Evolutionary conservation across 1,284 basidiomycete genomes (phyloP).

Genomic region (Marasmius sp.): DNA sequence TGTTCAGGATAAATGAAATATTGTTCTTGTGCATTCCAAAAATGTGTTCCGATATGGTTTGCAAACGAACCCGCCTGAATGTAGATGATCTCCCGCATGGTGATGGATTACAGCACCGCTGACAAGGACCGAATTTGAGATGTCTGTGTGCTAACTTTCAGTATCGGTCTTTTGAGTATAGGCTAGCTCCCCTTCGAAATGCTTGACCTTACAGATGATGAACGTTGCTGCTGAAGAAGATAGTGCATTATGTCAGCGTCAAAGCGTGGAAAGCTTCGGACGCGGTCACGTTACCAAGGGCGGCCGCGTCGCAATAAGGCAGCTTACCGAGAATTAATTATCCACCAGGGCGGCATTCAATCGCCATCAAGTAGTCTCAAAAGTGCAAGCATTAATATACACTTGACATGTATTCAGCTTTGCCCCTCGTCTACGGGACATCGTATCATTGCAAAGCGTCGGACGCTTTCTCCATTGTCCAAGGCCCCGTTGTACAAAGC

Average conservation of each 20-base stretch:
- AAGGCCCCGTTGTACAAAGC: too few relatives aligned
- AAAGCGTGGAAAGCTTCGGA: neutral
- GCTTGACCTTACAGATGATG: neutral
- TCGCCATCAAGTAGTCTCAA: too few relatives aligned
- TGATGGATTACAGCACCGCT: neutral
- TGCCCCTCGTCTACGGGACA: too few relatives aligned
- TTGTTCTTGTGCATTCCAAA: constrained; percentile 77
- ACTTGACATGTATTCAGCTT: too few relatives aligned
- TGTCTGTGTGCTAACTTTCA: neutral
- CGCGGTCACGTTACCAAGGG: neutral
- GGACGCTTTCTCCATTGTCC: too few relatives aligned
- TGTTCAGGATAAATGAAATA: constrained; percentile 58
- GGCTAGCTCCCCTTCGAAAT: neutral
- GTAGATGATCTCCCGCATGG: constrained; percentile 79
- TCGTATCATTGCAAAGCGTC: too few relatives aligned
- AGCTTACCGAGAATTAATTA: neutral
- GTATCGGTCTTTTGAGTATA: neutral
- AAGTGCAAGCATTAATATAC: too few relatives aligned
- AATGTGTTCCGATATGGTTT: constrained; percentile 73
- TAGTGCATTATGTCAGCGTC: neutral
- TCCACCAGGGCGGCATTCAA: too few relatives aligned
- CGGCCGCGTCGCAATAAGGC: neutral
- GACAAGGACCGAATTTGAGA: neutral
- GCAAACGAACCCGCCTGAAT: constrained; percentile 69
- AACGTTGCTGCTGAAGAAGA: neutral